These are phyloP conservation scores for Silene latifolia DNA, from an alignment of 148 eudicot genomes.

Conservation along the genomic window DNA sequence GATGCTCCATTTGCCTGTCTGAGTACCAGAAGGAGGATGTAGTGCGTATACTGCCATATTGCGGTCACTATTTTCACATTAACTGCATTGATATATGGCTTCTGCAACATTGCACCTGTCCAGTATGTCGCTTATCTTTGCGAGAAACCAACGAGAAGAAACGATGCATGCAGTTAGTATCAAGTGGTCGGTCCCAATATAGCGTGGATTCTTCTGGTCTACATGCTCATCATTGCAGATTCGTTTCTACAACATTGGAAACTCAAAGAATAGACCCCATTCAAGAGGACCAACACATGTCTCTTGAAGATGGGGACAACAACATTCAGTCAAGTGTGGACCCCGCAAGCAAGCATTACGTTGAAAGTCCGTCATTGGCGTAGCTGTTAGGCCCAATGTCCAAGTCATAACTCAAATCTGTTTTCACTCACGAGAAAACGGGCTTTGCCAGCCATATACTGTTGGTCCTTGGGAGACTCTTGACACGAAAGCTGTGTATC, in stretches of 20 bases:
- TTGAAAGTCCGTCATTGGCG: slow-evolving; percentile 51
- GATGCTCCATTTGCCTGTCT: slow-evolving; percentile 77
- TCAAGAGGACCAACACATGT: slow-evolving; percentile 31
- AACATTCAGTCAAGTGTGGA: slow-evolving; percentile 31
- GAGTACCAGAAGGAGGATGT: slow-evolving; percentile 71
- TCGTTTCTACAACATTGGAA: slow-evolving; percentile 30
- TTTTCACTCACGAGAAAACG: neutral
- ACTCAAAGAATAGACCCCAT: slow-evolving; percentile 28
- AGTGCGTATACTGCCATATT: slow-evolving; percentile 67
- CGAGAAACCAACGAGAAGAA: slow-evolving; percentile 64
- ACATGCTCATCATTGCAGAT: slow-evolving; percentile 35
- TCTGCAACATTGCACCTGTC: slow-evolving; percentile 83
- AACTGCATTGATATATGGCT: slow-evolving; percentile 85
- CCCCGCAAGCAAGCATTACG: slow-evolving; percentile 28
- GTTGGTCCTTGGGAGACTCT: slow-evolving; percentile 4
- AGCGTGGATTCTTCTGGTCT: slow-evolving; percentile 25
- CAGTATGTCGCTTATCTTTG: slow-evolving; percentile 78
- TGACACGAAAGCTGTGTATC: slow-evolving; percentile 11
- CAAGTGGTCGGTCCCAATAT: slow-evolving; percentile 55
- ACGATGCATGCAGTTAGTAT: slow-evolving; percentile 64
- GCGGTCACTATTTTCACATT: slow-evolving; percentile 76
- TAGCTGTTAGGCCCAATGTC: slow-evolving; percentile 14
- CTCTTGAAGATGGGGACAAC: slow-evolving; percentile 23
- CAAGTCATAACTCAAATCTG: neutral
- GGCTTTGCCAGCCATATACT: slow-evolving; percentile 1